Conservation (phyloP, 2,329 filamentous ascomycete species). For the Trichophyton simii region DNA sequence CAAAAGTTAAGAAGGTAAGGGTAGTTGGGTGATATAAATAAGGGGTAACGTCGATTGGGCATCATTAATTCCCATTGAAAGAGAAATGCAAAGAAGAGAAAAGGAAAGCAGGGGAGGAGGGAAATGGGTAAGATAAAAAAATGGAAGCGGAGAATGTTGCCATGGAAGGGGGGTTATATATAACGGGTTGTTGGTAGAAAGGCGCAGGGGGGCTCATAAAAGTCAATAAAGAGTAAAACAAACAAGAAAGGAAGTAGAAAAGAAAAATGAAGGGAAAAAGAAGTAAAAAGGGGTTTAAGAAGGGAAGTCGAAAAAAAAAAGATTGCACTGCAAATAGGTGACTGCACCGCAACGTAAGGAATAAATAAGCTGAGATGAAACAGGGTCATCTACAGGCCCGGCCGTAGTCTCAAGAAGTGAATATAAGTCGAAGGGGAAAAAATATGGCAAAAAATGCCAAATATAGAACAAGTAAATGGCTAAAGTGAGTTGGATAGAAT, state of each 20-base stretch:
- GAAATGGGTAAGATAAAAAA: slow-evolving; percentile 6
- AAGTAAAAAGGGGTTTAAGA: neutral
- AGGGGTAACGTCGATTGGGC: neutral
- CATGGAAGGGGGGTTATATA: neutral
- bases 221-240: neutral
- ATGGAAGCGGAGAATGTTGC: neutral
- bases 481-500: neutral
- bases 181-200: neutral
- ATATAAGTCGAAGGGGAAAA: neutral
- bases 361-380: slow-evolving; percentile 1
- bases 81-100: neutral
- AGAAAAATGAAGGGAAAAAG: neutral
- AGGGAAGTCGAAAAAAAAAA: neutral
- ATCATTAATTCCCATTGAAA: neutral
- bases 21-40: neutral
- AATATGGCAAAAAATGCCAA: slow-evolving; percentile 1
- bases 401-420: slow-evolving; percentile 8
- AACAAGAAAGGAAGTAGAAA: neutral
- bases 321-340: slow-evolving; percentile 5
- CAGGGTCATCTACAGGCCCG: slow-evolving; percentile 8
- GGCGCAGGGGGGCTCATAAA: neutral
- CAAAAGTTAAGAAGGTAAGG: neutral
- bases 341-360: slow-evolving; percentile 8
- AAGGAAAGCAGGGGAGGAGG: neutral
- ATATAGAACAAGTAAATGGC: neutral